Conservation (phyloP, 208 protist genomes). For the Angomonas ambiguus region DNA sequence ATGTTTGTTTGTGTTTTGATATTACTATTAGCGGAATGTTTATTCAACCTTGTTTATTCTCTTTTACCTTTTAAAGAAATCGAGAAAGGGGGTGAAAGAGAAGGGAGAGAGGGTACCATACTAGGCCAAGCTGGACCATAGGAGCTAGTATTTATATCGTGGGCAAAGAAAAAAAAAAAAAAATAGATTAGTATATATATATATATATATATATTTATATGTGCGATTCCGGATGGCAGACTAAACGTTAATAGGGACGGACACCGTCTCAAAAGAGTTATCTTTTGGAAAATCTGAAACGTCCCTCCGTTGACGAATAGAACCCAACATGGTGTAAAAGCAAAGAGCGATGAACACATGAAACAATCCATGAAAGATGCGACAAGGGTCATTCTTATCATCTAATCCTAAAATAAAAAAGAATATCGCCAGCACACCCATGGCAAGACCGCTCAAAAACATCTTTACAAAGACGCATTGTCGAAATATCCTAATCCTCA, state of each 20-base stretch:
- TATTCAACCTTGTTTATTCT: too few relatives aligned
- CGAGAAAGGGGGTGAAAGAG: neutral
- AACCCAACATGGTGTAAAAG: constrained; percentile 50
- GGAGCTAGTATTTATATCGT: too few relatives aligned
- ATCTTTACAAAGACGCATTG: constrained; percentile 12
- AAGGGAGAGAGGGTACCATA: neutral
- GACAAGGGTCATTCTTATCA: constrained; percentile 50
- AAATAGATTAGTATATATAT: neutral
- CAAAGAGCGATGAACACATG: constrained; percentile 57
- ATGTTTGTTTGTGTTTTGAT: too few relatives aligned
- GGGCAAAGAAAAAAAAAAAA: neutral
- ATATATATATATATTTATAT: too few relatives aligned
- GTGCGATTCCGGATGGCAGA: neutral
- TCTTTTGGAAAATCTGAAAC: neutral
- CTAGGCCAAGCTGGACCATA: too few relatives aligned
- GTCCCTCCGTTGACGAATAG: constrained; percentile 10
- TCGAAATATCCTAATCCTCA: constrained; percentile 24
- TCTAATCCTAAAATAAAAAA: constrained; percentile 64
- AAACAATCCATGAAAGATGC: constrained; percentile 74
- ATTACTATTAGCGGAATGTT: too few relatives aligned
- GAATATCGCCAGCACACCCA: constrained; percentile 21
- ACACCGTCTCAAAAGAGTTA: neutral
- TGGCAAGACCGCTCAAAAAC: constrained; percentile 22
- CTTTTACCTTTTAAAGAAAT: too few relatives aligned
- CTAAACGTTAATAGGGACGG: neutral